Percentiles rank a stretch among this genome's conserved stretches.
These are phyloP conservation scores for Microthlaspi erraticum DNA, from an alignment of 345 rosid species.

Conservation along the genomic window DNA sequence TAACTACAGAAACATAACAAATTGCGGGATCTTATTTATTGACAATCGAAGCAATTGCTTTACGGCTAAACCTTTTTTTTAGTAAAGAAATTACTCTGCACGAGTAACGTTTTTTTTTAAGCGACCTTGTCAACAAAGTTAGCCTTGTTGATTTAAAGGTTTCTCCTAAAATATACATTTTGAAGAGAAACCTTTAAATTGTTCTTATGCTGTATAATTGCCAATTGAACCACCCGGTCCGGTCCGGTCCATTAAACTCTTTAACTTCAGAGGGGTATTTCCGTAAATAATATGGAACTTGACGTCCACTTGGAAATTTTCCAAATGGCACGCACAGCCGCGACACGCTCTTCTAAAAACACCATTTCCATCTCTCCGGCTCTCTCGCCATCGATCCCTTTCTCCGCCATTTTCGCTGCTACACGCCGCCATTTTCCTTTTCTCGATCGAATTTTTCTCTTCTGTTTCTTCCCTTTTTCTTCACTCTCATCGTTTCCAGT, in stretches of 20 bases:
- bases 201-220: background rate
- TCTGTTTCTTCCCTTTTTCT: background rate
- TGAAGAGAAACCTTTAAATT: too few species aligned
- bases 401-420: slow-evolving; percentile 42
- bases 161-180: too few species aligned
- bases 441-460: slow-evolving; percentile 23
- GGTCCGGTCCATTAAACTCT: slow-evolving; percentile 12
- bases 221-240: slow-evolving; percentile 11
- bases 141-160: too few species aligned
- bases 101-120: too few species aligned
- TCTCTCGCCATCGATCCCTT: slow-evolving; percentile 43
- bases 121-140: too few species aligned
- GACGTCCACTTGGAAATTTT: background rate
- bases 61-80: too few species aligned
- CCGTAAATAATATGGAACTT: slow-evolving; percentile 25
- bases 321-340: slow-evolving; percentile 10
- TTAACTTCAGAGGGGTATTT: slow-evolving; percentile 17
- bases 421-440: slow-evolving; percentile 39
- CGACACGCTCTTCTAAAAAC: slow-evolving; percentile 17
- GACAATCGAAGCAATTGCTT: too few species aligned
- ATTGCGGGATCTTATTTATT: too few species aligned
- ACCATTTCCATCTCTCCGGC: slow-evolving; percentile 35
- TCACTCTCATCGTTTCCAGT: slow-evolving; percentile 3
- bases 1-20: too few species aligned
- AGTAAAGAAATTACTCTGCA: too few species aligned